Conservation (phyloP, 2,329 filamentous ascomycete species). For the Calonectria naviculata region DNA sequence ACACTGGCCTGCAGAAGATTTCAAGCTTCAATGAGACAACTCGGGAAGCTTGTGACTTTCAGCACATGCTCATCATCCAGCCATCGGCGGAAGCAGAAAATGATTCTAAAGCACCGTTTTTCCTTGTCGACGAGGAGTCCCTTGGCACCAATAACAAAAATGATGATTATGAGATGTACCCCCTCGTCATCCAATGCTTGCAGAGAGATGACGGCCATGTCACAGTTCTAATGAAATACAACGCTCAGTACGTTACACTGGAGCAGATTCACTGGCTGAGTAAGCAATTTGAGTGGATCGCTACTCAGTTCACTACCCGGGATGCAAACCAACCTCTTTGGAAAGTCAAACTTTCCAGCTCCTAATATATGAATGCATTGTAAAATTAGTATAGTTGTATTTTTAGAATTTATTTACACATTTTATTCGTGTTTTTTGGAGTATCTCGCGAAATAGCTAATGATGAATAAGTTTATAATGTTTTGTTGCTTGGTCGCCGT, state of each 20-base stretch:
- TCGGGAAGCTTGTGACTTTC: slow-evolving; percentile 2
- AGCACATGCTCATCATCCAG: neutral
- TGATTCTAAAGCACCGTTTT: neutral
- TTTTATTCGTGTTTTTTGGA: no score
- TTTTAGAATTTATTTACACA: no score
- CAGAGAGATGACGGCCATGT: neutral
- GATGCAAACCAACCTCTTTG: neutral
- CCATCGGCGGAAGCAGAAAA: neutral
- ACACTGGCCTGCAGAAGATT: slow-evolving; percentile 1
- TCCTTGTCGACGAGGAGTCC: neutral
- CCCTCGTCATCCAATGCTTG: neutral
- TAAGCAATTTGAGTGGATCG: neutral
- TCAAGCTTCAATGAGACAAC: neutral
- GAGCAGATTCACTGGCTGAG: neutral
- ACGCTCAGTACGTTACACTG: neutral
- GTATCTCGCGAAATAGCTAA: no score
- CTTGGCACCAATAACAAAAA: neutral
- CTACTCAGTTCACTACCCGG: neutral
- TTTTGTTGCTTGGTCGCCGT: no score
- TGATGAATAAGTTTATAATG: no score
- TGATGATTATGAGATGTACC: slow-evolving; percentile 1
- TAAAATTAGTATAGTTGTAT: no score
- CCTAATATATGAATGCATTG: neutral
- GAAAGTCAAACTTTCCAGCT: neutral
- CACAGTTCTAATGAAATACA: neutral